Percentiles rank a stretch among this genome's conserved stretches.
Evolutionary conservation across 768 basidiomycete genomes (phyloP).

Genomic region (Glaciozyma martinii): DNA sequence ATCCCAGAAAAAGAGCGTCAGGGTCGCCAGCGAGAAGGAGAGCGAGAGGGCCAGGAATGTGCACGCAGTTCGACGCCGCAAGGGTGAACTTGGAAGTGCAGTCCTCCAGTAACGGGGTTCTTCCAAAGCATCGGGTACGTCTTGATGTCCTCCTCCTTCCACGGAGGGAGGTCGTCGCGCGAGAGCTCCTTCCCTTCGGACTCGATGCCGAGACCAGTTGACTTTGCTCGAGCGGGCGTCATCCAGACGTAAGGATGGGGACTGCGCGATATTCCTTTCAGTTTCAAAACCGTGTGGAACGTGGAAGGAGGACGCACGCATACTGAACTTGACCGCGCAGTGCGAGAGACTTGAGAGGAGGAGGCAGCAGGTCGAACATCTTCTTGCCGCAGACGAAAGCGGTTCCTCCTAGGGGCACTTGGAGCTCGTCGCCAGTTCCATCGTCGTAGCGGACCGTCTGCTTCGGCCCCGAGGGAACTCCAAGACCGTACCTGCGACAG

Average conservation of each 20-base stretch:
- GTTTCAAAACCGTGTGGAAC: not conserved
- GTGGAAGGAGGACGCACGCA: slow-evolving; percentile 37
- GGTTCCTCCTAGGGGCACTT: slow-evolving; percentile 77
- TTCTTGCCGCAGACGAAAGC: slow-evolving; percentile 63
- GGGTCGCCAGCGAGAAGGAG: not conserved
- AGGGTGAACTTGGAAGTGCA: slow-evolving; percentile 84
- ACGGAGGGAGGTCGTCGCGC: slow-evolving; percentile 61
- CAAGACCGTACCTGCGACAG: slow-evolving; percentile 71
- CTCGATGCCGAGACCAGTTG: slow-evolving; percentile 77
- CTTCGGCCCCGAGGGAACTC: slow-evolving; percentile 54
- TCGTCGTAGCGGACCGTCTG: slow-evolving; percentile 51
- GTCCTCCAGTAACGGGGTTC: slow-evolving; percentile 69
- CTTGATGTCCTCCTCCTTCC: slow-evolving; percentile 70
- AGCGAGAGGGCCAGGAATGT: slow-evolving; percentile 2
- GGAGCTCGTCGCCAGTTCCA: slow-evolving; percentile 71
- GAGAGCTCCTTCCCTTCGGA: slow-evolving; percentile 64
- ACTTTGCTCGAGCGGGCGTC: slow-evolving; percentile 60
- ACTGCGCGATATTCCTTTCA: not conserved
- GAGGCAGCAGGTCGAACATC: slow-evolving; percentile 71
- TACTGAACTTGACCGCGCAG: slow-evolving; percentile 67
- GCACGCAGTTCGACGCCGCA: slow-evolving; percentile 21
- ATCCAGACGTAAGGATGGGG: slow-evolving; percentile 90
- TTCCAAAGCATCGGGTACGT: slow-evolving; percentile 77
- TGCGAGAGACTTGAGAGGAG: slow-evolving; percentile 65
- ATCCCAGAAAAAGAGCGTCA: slow-evolving; percentile 46